Percentiles rank a stretch among this genome's conserved stretches.
phyloP scores from a whole-genome alignment of 1,284 basidiomycete species.

The Ceratobasidium sp. region DNA sequence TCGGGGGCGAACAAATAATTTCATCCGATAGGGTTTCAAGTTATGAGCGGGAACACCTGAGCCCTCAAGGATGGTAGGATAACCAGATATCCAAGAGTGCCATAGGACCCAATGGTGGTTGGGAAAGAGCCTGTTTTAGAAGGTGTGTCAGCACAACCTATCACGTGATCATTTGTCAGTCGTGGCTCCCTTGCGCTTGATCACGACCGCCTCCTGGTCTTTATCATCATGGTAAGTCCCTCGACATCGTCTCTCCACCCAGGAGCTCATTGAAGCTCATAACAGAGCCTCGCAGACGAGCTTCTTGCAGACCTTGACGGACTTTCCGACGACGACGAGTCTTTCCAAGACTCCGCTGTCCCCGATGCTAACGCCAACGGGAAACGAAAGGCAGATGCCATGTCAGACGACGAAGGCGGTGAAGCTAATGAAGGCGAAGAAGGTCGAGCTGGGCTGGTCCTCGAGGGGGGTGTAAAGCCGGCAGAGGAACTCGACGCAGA shows the following conservation, averaged over 20 bases:
- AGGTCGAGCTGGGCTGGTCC: constrained; percentile 70
- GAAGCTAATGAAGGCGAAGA: constrained; percentile 59
- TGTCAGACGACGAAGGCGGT: constrained; percentile 64
- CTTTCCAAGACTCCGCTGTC: constrained; percentile 61
- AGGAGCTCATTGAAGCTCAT: constrained; percentile 38
- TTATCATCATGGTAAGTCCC: constrained; percentile 30
- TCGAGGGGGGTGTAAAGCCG: constrained; percentile 90
- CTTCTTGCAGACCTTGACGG: constrained; percentile 88
- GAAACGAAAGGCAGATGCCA: constrained; percentile 61
- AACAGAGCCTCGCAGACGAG: constrained; percentile 77
- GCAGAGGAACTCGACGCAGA: constrained; percentile 94
- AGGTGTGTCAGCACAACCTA: too few species aligned
- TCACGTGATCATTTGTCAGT: too few species aligned
- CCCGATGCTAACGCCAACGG: constrained; percentile 23
- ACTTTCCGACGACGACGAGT: constrained; percentile 74
- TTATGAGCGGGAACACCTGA: too few species aligned
- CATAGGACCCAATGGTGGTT: too few species aligned
- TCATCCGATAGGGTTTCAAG: too few species aligned
- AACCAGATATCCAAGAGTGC: too few species aligned
- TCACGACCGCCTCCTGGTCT: not conserved
- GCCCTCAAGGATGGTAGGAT: too few species aligned
- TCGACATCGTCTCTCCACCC: not conserved
- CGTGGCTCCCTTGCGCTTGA: too few species aligned
- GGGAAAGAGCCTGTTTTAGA: too few species aligned
- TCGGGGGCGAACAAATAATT: too few species aligned